phyloP scores from a whole-genome alignment of 1,284 basidiomycete species.

The Sporisorium reilianum region DNA sequence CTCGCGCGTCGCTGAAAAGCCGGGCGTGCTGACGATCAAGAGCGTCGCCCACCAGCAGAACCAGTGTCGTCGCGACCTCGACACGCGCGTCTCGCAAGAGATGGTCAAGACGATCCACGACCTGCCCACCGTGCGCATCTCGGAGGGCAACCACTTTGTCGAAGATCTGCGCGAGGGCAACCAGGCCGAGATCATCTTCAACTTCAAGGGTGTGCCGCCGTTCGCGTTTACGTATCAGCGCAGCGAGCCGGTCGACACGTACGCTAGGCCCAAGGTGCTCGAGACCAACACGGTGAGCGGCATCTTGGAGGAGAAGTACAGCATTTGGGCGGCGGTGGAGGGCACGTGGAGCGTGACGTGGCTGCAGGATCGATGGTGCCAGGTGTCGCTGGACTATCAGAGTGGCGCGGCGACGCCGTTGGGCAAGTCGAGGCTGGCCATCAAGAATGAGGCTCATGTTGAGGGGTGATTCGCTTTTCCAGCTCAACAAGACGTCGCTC shows the following conservation, averaged over 20 bases:
- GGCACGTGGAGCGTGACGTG: constrained; percentile 90
- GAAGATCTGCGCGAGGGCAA: constrained; percentile 84
- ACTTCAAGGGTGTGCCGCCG: constrained; percentile 87
- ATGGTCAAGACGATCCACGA: constrained; percentile 82
- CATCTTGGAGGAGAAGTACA: constrained; percentile 81
- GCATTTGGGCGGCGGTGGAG: constrained; percentile 87
- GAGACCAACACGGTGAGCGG: constrained; percentile 74
- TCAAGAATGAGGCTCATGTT: constrained; percentile 28
- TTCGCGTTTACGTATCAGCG: constrained; percentile 81
- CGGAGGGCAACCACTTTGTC: constrained; percentile 81
- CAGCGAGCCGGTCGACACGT: constrained; percentile 67
- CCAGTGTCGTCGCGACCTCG: constrained; percentile 71
- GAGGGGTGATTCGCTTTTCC: background rate
- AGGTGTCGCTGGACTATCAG: constrained; percentile 56
- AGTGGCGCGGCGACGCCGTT: constrained; percentile 55
- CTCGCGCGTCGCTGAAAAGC: constrained; percentile 81
- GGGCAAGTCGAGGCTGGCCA: constrained; percentile 43
- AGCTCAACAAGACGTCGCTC: background rate
- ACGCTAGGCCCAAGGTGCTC: constrained; percentile 58
- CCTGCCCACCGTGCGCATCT: constrained; percentile 87
- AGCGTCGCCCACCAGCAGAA: constrained; percentile 82
- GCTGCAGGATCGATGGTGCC: constrained; percentile 83
- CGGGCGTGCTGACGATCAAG: constrained; percentile 83
- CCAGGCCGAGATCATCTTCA: constrained; percentile 91
- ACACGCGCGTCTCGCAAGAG: constrained; percentile 28